A percentile compares a stretch with the other conserved stretches of the same genome.
Evolutionary conservation across 2,329 filamentous ascomycete species (phyloP).

Genomic region (Beauveria medogensis): DNA sequence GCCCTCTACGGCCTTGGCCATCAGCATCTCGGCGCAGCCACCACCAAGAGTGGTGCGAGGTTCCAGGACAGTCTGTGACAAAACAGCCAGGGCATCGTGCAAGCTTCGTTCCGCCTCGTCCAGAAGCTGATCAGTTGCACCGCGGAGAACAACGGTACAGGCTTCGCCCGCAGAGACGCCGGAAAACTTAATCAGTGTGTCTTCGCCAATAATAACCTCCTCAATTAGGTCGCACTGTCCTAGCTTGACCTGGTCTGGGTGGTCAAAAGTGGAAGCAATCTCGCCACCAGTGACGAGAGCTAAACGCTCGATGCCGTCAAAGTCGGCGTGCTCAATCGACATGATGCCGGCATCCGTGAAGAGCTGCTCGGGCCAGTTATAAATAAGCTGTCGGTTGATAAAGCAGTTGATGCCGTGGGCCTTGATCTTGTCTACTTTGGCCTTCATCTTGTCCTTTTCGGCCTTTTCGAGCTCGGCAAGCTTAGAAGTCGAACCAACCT

Average conservation of each 20-base stretch:
- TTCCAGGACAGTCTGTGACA: conserved; percentile 93
- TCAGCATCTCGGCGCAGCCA: conserved; percentile 96
- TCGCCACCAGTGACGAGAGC: conserved; percentile 94
- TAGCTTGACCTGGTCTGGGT: conserved; percentile 93
- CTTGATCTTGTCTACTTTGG: conserved; percentile 98
- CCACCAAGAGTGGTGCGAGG: conserved; percentile 90
- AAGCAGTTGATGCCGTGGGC: conserved; percentile 99
- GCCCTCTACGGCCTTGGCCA: conserved; percentile 95
- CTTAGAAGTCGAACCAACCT: conserved; percentile 93
- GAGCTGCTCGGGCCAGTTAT: conserved; percentile 99
- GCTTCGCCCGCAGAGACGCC: conserved; percentile 89
- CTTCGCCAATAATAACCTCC: conserved; percentile 96
- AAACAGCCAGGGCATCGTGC: conserved; percentile 90
- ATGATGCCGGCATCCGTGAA: conserved; percentile 97
- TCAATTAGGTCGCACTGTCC: conserved; percentile 93
- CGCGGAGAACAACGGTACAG: conserved; percentile 93
- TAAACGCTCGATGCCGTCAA: conserved; percentile 92
- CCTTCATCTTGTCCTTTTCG: conserved; percentile 98
- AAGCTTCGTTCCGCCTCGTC: conserved; percentile 95
- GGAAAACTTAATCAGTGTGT: conserved; percentile 95
- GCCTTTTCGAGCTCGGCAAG: conserved; percentile 97
- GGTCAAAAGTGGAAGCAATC: conserved; percentile 95
- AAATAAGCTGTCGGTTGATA: conserved; percentile 98
- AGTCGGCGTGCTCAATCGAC: conserved; percentile 98
- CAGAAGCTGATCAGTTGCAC: conserved; percentile 91